phyloP scores from a whole-genome alignment of 1,139 yeast genomes.

The Kluyveromyces sp. region DNA sequence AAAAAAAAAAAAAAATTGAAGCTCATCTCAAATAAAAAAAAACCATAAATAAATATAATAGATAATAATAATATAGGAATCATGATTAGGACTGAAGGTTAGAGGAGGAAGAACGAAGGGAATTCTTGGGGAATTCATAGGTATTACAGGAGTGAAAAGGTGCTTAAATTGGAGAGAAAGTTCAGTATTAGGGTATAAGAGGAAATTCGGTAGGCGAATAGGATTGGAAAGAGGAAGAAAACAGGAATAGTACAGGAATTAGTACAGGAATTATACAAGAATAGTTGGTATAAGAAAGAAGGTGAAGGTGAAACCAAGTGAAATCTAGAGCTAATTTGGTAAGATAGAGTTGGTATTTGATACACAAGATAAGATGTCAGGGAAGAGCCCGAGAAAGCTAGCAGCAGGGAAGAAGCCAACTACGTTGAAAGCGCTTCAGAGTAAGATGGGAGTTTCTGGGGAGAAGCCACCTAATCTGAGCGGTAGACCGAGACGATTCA shows the following conservation, averaged over 20 bases:
- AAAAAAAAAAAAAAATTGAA: neutral
- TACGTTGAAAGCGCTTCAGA: constrained; percentile 11
- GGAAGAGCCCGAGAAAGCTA: constrained; percentile 21
- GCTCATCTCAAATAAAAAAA: neutral
- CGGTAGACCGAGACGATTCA: constrained; percentile 29
- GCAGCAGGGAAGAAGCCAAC: constrained; percentile 21
- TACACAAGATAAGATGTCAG: constrained; percentile 13
- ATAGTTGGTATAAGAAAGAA: too few species aligned
- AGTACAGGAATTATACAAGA: too few species aligned
- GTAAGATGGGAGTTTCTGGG: constrained; percentile 6
- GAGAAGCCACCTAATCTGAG: constrained; percentile 5
- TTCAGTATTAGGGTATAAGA: too few species aligned
- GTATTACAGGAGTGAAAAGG: too few species aligned
- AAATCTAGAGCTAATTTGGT: too few species aligned
- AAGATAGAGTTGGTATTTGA: too few species aligned
- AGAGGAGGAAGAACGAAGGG: neutral
- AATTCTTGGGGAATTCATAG: too few species aligned
- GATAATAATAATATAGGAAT: neutral
- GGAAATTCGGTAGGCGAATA: too few species aligned
- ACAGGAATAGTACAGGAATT: too few species aligned
- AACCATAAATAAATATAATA: neutral
- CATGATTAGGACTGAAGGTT: neutral
- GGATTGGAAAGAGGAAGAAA: too few species aligned
- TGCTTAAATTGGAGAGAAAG: too few species aligned
- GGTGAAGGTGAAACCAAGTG: too few species aligned